Evolutionary conservation across 768 basidiomycete genomes (phyloP).

Genomic region (Agrocybe chaxingu): DNA sequence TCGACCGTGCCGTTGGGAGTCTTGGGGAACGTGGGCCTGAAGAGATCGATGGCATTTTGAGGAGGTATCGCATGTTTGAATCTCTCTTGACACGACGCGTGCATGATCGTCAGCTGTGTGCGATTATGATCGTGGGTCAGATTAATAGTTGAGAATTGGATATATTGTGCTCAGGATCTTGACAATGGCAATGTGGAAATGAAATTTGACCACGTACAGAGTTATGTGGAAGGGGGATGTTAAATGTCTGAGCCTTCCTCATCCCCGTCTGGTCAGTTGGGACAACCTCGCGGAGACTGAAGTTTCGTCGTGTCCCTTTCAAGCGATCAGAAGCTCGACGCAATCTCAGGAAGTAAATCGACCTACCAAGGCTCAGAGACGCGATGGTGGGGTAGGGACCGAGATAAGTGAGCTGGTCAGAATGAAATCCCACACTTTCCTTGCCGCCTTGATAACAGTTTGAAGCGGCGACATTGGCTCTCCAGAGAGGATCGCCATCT

Average conservation of each 20-base stretch:
- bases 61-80: conserved; percentile 83
- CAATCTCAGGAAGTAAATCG: not conserved
- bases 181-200: conserved; percentile 1
- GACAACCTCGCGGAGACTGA: conserved; percentile 76
- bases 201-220: conserved; percentile 46
- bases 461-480: conserved; percentile 82
- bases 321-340: conserved; percentile 1
- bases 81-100: conserved; percentile 76
- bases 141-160: not conserved
- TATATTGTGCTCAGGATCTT: not conserved
- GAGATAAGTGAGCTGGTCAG: conserved; percentile 77
- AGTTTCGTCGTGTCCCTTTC: conserved; percentile 63
- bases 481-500: conserved; percentile 42
- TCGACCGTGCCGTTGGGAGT: conserved; percentile 28
- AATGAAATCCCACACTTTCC: conserved; percentile 80
- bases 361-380: conserved; percentile 72
- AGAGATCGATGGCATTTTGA: conserved; percentile 68
- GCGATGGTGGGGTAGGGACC: conserved; percentile 87
- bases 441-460: conserved; percentile 83
- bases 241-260: conserved; percentile 69
- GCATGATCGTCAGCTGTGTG: conserved; percentile 77
- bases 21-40: conserved; percentile 52
- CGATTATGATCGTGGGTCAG: not conserved
- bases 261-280: conserved; percentile 54
- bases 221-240: conserved; percentile 75